Conservation (phyloP, 345 rosid species). For the Eucalyptus microcorys region DNA sequence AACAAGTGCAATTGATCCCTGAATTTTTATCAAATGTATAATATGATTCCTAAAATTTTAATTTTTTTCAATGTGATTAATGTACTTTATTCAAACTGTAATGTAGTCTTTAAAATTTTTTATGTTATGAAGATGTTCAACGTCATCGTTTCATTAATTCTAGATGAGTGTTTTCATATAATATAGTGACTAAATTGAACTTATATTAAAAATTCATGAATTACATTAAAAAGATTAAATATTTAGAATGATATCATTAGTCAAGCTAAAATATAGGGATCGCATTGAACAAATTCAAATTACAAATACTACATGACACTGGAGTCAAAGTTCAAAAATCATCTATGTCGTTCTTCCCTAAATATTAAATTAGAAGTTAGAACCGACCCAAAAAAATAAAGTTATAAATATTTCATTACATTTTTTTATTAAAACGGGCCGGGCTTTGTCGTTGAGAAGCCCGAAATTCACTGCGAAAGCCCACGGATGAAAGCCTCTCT, state of each 20-base stretch:
- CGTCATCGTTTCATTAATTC: too few species aligned
- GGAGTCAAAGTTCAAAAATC: rapidly evolving
- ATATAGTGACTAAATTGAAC: too few species aligned
- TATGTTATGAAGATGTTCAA: too few species aligned
- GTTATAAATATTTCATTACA: too few species aligned
- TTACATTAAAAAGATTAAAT: too few species aligned
- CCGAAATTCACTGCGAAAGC: not conserved
- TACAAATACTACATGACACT: rapidly evolving
- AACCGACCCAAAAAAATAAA: not conserved
- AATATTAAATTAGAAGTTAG: too few species aligned
- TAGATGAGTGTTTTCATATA: too few species aligned
- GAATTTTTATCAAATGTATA: too few species aligned
- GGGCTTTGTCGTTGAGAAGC: not conserved
- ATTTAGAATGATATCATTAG: rapidly evolving
- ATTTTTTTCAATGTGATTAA: rapidly evolving
- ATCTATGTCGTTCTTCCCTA: rapidly evolving
- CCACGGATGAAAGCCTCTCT: not conserved
- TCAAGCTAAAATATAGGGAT: rapidly evolving
- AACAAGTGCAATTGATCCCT: not conserved
- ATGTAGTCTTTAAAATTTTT: too few species aligned
- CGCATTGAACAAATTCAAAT: rapidly evolving
- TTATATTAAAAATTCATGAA: rapidly evolving
- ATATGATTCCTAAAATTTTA: too few species aligned
- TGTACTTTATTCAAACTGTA: rapidly evolving
- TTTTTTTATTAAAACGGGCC: not conserved